Percentiles rank a stretch among this genome's conserved stretches.
phyloP scores from a whole-genome alignment of 176 grass and related monocot species.

The Paspalum vaginatum region DNA sequence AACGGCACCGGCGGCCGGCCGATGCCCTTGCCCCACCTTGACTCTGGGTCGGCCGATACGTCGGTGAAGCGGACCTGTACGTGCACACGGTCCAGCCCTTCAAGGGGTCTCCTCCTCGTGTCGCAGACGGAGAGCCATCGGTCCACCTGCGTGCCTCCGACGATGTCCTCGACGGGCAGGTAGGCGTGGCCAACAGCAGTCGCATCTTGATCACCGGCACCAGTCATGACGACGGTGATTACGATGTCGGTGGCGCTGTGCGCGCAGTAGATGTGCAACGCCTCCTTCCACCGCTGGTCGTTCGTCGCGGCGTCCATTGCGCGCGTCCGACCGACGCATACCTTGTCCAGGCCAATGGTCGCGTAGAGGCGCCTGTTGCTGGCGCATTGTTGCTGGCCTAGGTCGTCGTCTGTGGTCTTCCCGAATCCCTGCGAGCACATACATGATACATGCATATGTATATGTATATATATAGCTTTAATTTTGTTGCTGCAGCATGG shows the following conservation, averaged over 20 bases:
- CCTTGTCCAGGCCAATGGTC: not conserved
- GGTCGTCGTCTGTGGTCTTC: not conserved
- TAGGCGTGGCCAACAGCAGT: not conserved
- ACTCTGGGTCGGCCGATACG: not conserved
- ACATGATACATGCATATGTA: no score
- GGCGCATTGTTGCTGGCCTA: not conserved
- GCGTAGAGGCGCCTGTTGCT: not conserved
- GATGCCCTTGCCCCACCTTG: slow-evolving; percentile 4
- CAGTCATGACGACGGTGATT: not conserved
- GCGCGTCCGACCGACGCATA: slow-evolving; percentile 10
- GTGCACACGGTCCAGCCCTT: not conserved
- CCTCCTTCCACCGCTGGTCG: not conserved
- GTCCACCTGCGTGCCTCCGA: not conserved
- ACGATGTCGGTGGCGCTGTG: not conserved
- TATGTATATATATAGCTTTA: no score
- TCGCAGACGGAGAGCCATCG: slow-evolving; percentile 1
- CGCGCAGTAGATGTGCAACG: slow-evolving; percentile 7
- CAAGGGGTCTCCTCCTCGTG: not conserved
- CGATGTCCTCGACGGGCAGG: not conserved
- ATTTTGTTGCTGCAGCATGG: not conserved
- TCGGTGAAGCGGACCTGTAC: not conserved
- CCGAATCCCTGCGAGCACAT: not conserved
- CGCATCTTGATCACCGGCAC: not conserved
- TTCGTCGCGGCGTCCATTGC: not conserved
- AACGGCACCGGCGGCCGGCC: not conserved